phyloP scores from a whole-genome alignment of 371 early-diverging fungal genomes.

The Saksenaea oblongispora region DNA sequence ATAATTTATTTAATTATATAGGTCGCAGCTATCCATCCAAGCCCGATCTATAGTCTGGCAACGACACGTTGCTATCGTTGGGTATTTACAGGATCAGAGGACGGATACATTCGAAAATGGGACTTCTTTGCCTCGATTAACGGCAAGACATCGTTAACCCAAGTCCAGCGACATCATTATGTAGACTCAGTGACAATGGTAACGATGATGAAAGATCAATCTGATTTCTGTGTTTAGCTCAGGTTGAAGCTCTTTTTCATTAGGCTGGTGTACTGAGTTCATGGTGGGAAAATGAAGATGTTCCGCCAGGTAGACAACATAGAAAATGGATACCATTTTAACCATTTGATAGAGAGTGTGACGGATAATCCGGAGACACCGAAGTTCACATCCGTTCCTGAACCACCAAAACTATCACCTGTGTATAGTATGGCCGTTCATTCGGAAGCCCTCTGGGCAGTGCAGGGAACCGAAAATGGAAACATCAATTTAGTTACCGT shows the following conservation, averaged over 20 bases:
- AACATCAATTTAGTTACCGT: conserved; percentile 85
- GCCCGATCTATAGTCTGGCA: conserved; percentile 73
- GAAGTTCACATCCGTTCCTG: neutral
- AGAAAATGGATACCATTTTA: conserved; percentile 2
- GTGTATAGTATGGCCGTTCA: conserved; percentile 91
- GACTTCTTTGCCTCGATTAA: conserved; percentile 88
- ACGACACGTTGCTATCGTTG: conserved; percentile 86
- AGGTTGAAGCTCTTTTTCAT: neutral
- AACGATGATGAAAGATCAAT: conserved; percentile 1
- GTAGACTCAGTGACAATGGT: conserved; percentile 87
- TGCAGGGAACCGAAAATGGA: conserved; percentile 85
- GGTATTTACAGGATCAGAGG: conserved; percentile 92
- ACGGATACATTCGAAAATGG: conserved; percentile 92
- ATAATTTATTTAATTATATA: conserved; percentile 18
- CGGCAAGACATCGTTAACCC: conserved; percentile 82
- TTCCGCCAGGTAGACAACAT: conserved; percentile 31
- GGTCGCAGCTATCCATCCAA: conserved; percentile 76
- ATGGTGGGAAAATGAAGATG: conserved; percentile 92
- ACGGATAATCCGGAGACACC: neutral
- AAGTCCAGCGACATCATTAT: conserved; percentile 80
- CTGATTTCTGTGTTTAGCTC: neutral
- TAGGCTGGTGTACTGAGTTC: conserved; percentile 83
- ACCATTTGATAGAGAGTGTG: conserved; percentile 5
- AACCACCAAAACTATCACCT: conserved; percentile 74
- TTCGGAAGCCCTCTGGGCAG: conserved; percentile 85